Base-by-base conservation (phyloP, 129 eudicot species). In the Pseudognaphalium luteoalbum region DNA sequence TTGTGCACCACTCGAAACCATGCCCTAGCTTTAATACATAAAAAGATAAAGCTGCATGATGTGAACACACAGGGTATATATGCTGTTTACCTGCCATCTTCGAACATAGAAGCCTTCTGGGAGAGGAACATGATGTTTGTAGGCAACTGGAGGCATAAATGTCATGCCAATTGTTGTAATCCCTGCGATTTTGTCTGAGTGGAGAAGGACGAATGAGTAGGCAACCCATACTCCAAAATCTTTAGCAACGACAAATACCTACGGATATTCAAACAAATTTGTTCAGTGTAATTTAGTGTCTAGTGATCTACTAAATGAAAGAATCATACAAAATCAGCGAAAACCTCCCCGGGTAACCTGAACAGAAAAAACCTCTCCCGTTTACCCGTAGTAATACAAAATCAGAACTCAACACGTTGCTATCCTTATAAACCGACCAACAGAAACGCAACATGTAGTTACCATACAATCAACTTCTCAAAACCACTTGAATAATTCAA, bases 141-240 rank as follows among this genome's bases (percentile, higher is more conserved):
- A 35, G 14, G 67, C 66, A 19, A 25, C 67, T 19, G 76, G 76
- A 50, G 62, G 75, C 75, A 70, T 70, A 70, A 70, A 70, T 70
- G 42, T 20, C 62, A 70, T 47, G 16, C 41, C 30, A 30, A 30
- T 4, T 71, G 76, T 71, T 54, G 19, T n/a, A 30, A 71, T 12
- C 12, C 76, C 76, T 4, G 51, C 66, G 2, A 71, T 33, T 56
- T 56, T 71, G 11, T 71, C 51, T 1, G 66, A 66, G 47, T 52
- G 25, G 17, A 70, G 62, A 29, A 51, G 75, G 62, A 28, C 63
- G 15, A 70, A 51, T 28, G 75, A 17, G 28, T 50, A 70, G 7
- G 75, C 75, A 7, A 70, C 16, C 44, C 28, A 47, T 47, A 39
- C 16, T 47, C 75, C 75, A 70, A 70, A 70, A 70, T 70, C 75